Conservation (phyloP, 2,329 filamentous ascomycete genomes). For the Hypoxylon sp. region DNA sequence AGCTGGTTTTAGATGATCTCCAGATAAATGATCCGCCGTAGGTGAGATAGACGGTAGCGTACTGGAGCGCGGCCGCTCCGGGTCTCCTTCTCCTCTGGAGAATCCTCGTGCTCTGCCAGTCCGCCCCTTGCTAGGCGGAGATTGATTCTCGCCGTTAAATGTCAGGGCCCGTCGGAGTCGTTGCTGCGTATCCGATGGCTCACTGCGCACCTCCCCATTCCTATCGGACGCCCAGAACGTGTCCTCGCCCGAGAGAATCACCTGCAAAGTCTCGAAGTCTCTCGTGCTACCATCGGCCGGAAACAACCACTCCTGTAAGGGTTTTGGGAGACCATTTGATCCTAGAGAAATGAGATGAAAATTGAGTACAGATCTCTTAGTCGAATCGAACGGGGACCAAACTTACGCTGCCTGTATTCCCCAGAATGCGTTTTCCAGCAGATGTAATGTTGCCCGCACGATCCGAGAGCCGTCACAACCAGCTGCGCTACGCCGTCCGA, state of each 20-base stretch:
- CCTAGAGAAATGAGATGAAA: constrained; percentile 35
- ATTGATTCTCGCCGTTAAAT: constrained; percentile 33
- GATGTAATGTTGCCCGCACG: constrained; percentile 52
- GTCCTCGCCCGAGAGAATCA: constrained; percentile 51
- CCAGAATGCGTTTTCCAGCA: constrained; percentile 53
- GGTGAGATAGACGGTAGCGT: constrained; percentile 45
- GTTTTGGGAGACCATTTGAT: constrained; percentile 49
- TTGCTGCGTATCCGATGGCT: constrained; percentile 36
- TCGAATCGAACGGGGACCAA: not conserved
- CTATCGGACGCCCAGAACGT: constrained; percentile 52
- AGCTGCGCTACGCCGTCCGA: constrained; percentile 52
- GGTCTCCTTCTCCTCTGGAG: constrained; percentile 7
- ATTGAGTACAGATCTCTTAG: not conserved
- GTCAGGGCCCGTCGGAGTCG: constrained; percentile 49
- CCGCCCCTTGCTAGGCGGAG: constrained; percentile 36
- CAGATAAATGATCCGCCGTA: constrained; percentile 27
- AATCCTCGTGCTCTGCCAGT: constrained; percentile 26
- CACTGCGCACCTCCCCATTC: constrained; percentile 50
- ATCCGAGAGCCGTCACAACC: constrained; percentile 54
- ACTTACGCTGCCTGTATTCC: constrained; percentile 51
- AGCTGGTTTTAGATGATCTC: constrained; percentile 19
- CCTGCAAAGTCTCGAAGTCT: constrained; percentile 53
- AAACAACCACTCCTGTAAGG: constrained; percentile 52
- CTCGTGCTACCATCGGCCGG: constrained; percentile 50
- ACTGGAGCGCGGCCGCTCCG: constrained; percentile 47